Conservation (phyloP, 1,284 basidiomycete species). For the Entoloma clypeatum region DNA sequence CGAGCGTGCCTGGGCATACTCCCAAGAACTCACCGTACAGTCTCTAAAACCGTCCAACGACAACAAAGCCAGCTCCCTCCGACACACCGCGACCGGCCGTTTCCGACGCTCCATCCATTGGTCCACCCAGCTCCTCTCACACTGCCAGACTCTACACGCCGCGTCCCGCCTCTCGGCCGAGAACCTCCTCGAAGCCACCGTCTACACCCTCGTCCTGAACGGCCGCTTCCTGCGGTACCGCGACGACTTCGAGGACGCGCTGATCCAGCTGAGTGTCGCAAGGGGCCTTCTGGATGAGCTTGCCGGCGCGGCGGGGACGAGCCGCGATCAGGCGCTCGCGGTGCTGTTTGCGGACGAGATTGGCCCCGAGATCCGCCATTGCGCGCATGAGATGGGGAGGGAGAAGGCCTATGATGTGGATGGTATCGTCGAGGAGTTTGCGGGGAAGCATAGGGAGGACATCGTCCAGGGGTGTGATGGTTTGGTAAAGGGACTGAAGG, state of each 20-base stretch:
- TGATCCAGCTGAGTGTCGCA: conserved; percentile 78
- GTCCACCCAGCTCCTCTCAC: conserved; percentile 75
- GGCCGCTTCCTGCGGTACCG: conserved; percentile 72
- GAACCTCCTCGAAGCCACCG: conserved; percentile 56
- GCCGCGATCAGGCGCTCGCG: conserved; percentile 87
- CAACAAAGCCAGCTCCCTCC: conserved; percentile 50
- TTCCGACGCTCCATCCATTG: conserved; percentile 85
- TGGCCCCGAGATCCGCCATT: conserved; percentile 89
- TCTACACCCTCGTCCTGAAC: conserved; percentile 71
- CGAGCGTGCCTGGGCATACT: conserved; percentile 89
- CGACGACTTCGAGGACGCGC: conserved; percentile 75
- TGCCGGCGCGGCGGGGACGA: conserved; percentile 66
- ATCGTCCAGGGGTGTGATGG: conserved; percentile 66
- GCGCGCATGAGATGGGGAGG: conserved; percentile 82
- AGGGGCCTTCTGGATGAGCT: conserved; percentile 73
- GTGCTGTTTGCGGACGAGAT: conserved; percentile 83
- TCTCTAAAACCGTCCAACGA: conserved; percentile 52
- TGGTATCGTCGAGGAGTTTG: conserved; percentile 71
- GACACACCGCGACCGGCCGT: conserved; percentile 75
- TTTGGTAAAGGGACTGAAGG: conserved; percentile 51
- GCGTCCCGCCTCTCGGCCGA: conserved; percentile 51
- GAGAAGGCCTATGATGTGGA: conserved; percentile 80
- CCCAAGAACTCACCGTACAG: conserved; percentile 71
- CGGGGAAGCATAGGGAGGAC: conserved; percentile 53
- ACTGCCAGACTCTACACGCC: conserved; percentile 63